phyloP scores from a whole-genome alignment of 306 rosid genomes.

The Dryas alaskensis region DNA sequence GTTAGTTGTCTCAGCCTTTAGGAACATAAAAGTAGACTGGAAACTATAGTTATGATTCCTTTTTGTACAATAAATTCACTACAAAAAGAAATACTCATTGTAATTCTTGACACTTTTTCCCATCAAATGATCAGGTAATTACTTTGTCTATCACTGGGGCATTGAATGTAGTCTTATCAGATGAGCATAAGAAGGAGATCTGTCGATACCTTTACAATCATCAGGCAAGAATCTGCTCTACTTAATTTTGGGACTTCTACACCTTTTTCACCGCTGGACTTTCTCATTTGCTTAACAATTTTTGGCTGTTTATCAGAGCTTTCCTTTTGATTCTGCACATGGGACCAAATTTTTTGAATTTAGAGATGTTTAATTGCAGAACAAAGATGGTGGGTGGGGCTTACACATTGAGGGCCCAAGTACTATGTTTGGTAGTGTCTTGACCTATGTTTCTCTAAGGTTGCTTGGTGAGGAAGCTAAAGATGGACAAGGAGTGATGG shows the following conservation, averaged over 20 bases:
- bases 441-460: constrained; percentile 60
- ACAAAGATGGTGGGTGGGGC: constrained; percentile 97
- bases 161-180: constrained; percentile 64
- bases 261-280: neutral
- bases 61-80: neutral
- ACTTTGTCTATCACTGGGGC: constrained; percentile 69
- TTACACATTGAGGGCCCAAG: constrained; percentile 87
- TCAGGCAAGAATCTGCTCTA: constrained; percentile 44
- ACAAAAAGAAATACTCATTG: neutral
- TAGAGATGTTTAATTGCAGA: constrained; percentile 45
- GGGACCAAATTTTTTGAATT: constrained; percentile 7
- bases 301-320: neutral
- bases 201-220: constrained; percentile 77
- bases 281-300: neutral
- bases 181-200: constrained; percentile 76
- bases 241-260: neutral
- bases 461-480: constrained; percentile 82
- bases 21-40: neutral
- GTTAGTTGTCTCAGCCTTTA: neutral
- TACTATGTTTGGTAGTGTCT: constrained; percentile 85
- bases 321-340: neutral
- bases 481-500: constrained; percentile 67
- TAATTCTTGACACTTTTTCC: constrained; percentile 18
- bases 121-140: constrained; percentile 50
- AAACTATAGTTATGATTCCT: neutral